Base-by-base conservation (phyloP, 352 stramenopile species). In the Phytopythium mirpurense region DNA sequence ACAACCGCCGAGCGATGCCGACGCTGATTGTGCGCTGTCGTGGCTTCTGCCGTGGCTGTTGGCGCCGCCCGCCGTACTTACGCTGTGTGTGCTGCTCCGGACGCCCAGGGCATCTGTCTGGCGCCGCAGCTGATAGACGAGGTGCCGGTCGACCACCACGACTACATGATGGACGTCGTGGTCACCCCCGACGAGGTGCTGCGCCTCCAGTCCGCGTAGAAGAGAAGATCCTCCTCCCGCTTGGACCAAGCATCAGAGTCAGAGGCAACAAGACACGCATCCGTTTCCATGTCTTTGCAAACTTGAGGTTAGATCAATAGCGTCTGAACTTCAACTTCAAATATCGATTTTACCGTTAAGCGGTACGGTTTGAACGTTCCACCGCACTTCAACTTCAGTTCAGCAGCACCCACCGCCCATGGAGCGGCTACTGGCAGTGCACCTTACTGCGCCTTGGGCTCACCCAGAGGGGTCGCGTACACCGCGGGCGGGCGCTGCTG, bases 141-240 rank as follows among this genome's bases (percentile, higher is more conserved):
- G 55, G 83, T 93, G 36, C 83, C 79, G 40, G 48, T 88, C 24
- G 70, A 68, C 18, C 56, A 70, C 6, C 83, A 93, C 54, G 83
- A 93, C 60, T 64, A 59, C 49, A 68, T 78, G 61, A 62, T 93
- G 54, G 78, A 90, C 57, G 16, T 83, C 32, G 47, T 93, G 41
- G 79, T 88, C 27, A 93, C 78, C 1, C 79, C 78, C 2, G 50
- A 75, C 0, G 73, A 89, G 55, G 62, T 78, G 16, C 72, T 92
- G 27, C 64, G 62, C 21, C 19, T 31, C 41, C 41, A 23, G 2
- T 21, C 41, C 29, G 29, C 29, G 29, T 32, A n/a, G n/a, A n/a
- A n/a, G n/a, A n/a, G n/a, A n/a, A n/a, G 29, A 32, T 5, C 29
- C 29, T 5, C 29, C 29, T 5, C 29, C 5, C 29, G 29, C 9